These are phyloP conservation scores for Hyphopichia wangnamkhiaoensis DNA, from an alignment of 1,139 yeast genomes.

Conservation along the genomic window DNA sequence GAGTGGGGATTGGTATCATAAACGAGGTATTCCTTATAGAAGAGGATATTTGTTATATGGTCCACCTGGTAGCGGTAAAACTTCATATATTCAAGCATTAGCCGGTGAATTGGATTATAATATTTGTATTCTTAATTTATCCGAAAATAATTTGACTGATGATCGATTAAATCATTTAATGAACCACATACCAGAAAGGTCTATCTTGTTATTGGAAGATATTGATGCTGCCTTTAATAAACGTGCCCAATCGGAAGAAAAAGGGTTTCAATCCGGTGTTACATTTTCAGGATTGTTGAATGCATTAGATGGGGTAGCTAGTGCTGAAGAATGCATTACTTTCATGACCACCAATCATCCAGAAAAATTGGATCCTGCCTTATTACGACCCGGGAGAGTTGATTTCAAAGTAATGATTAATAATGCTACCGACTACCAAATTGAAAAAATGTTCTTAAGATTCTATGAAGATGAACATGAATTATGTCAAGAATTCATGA, in stretches of 20 bases:
- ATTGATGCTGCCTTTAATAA: constrained; percentile 93
- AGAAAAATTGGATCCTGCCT: constrained; percentile 82
- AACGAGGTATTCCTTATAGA: constrained; percentile 95
- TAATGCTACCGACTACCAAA: constrained; percentile 83
- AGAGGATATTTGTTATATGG: constrained; percentile 93
- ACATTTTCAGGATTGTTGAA: constrained; percentile 93
- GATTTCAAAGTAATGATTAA: constrained; percentile 82
- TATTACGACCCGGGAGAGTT: constrained; percentile 90
- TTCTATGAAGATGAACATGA: constrained; percentile 72
- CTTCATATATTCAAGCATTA: constrained; percentile 91
- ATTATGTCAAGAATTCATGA: constrained; percentile 64
- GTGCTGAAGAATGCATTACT: constrained; percentile 94
- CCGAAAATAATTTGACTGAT: constrained; percentile 90
- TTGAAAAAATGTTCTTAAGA: constrained; percentile 78
- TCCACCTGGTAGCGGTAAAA: constrained; percentile 98
- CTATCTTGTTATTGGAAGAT: constrained; percentile 83
- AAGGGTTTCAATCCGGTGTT: constrained; percentile 76
- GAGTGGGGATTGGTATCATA: constrained; percentile 90
- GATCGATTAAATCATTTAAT: constrained; percentile 90
- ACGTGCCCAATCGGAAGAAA: constrained; percentile 75
- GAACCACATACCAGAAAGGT: constrained; percentile 93
- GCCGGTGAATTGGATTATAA: constrained; percentile 97
- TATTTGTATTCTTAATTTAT: constrained; percentile 85
- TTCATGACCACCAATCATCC: constrained; percentile 99
- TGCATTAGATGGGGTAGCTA: constrained; percentile 97